Evolutionary conservation across 1,284 basidiomycete genomes (phyloP).

Genomic region (Trichosporon ovoides): DNA sequence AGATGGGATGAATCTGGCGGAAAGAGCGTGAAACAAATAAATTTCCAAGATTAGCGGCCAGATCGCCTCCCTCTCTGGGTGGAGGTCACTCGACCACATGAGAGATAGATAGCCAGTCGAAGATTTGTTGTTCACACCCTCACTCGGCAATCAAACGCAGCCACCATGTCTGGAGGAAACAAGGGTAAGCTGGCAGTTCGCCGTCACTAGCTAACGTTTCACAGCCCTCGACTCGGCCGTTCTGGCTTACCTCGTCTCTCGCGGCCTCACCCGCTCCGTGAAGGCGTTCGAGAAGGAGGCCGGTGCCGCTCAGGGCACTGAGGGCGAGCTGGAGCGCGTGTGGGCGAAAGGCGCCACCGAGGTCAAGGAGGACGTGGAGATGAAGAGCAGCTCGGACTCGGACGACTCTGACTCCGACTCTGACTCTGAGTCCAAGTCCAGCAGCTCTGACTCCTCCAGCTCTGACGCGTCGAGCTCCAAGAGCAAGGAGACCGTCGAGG

Average conservation of each 20-base stretch:
- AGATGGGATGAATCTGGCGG: not conserved
- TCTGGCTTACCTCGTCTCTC: conserved; percentile 43
- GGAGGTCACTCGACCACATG: not conserved
- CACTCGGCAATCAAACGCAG: not conserved
- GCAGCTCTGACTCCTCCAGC: conserved; percentile 15
- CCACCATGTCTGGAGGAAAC: conserved; percentile 8
- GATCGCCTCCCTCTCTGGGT: not conserved
- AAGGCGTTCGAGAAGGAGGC: conserved; percentile 48
- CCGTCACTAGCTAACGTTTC: not conserved
- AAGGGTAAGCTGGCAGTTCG: conserved; percentile 16
- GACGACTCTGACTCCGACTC: conserved; percentile 18
- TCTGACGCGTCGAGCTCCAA: conserved; percentile 13
- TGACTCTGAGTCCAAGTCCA: conserved; percentile 15
- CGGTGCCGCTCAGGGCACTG: conserved; percentile 21
- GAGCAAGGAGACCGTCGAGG: conserved; percentile 6
- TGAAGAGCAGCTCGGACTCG: conserved; percentile 22
- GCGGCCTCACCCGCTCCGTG: conserved; percentile 42
- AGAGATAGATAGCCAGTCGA: too few relatives aligned
- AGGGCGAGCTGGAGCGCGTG: conserved; percentile 27
- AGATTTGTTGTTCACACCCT: conserved; percentile 2
- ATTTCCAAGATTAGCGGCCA: not conserved
- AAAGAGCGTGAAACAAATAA: conserved; percentile 1
- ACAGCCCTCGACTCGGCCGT: conserved; percentile 46
- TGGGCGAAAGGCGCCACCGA: conserved; percentile 24
- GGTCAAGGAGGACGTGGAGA: conserved; percentile 21